Conservation (phyloP, 192 early-diverging fungal species). For the Linnemannia schmuckeri region DNA sequence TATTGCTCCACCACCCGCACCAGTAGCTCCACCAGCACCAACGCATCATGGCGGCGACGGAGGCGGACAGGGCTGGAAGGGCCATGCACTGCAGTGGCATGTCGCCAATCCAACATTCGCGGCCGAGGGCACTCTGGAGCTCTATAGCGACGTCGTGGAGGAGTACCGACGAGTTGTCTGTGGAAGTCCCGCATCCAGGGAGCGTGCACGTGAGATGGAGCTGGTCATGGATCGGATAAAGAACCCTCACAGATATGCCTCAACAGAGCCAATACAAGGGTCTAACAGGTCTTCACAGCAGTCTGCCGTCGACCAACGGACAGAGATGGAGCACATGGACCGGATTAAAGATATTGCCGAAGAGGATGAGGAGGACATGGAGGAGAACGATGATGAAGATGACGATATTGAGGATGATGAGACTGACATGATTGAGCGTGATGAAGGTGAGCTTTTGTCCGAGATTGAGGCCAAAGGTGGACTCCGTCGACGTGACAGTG, state of each 20-base stretch:
- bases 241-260: constrained; percentile 39
- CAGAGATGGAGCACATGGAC: constrained; percentile 5
- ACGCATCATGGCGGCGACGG: constrained; percentile 37
- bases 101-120: constrained; percentile 56
- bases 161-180: constrained; percentile 47
- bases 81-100: constrained; percentile 51
- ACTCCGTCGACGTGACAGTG: constrained; percentile 51
- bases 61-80: constrained; percentile 54
- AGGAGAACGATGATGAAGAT: constrained; percentile 16
- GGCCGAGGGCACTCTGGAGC: constrained; percentile 50
- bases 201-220: constrained; percentile 36
- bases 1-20: constrained; percentile 38
- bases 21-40: constrained; percentile 16
- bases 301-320: not conserved
- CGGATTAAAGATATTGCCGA: constrained; percentile 9
- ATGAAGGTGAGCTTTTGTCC: constrained; percentile 31
- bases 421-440: constrained; percentile 4
- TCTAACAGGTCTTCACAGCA: not conserved
- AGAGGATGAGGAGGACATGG: constrained; percentile 24
- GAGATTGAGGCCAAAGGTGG: constrained; percentile 54
- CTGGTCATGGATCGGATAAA: constrained; percentile 43
- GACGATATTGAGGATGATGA: not conserved
- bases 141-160: constrained; percentile 48
- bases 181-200: constrained; percentile 31
- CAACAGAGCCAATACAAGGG: not conserved